Percentiles rank a stretch among this genome's conserved stretches.
Conservation (phyloP, 208 protist species). For the Strigomonas culicis region DNA sequence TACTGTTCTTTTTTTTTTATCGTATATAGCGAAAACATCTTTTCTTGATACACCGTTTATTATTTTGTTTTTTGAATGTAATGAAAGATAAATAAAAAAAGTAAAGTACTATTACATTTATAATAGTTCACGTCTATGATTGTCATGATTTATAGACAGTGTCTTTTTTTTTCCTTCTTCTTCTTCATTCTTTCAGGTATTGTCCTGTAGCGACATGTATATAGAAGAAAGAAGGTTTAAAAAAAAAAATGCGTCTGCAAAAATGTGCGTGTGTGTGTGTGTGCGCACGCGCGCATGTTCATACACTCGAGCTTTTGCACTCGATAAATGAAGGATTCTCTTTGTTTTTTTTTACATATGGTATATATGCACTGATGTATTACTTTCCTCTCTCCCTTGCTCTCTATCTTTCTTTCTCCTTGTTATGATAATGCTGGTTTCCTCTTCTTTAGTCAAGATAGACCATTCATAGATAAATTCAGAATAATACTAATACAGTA, state of each 20-base stretch:
- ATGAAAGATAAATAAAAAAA: slow-evolving; percentile 16
- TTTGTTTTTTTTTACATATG: neutral
- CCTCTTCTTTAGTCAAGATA: no score
- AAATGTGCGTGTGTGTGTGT: neutral
- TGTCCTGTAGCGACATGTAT: neutral
- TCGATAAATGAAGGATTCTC: neutral
- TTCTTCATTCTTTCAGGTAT: slow-evolving; percentile 12
- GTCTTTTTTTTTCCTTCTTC: slow-evolving; percentile 12
- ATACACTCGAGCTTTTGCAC: neutral
- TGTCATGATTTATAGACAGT: neutral
- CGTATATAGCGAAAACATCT: neutral
- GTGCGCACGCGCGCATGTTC: neutral
- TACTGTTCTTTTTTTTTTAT: slow-evolving; percentile 11
- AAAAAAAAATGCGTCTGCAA: no score
- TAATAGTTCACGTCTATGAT: neutral
- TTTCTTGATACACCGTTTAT: neutral
- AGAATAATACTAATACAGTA: neutral
- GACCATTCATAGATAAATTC: no score
- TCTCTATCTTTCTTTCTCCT: neutral
- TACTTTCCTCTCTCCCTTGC: neutral
- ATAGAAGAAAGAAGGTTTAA: neutral
- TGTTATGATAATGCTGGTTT: neutral
- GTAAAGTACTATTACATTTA: slow-evolving; percentile 5
- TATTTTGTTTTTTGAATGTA: slow-evolving; percentile 1
- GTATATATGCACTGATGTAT: neutral